Evolutionary conservation across 352 stramenopile species (phyloP), one percentile per base, ranked within the genome.

Genomic region (Salisapilia sapeloensis): DNA sequence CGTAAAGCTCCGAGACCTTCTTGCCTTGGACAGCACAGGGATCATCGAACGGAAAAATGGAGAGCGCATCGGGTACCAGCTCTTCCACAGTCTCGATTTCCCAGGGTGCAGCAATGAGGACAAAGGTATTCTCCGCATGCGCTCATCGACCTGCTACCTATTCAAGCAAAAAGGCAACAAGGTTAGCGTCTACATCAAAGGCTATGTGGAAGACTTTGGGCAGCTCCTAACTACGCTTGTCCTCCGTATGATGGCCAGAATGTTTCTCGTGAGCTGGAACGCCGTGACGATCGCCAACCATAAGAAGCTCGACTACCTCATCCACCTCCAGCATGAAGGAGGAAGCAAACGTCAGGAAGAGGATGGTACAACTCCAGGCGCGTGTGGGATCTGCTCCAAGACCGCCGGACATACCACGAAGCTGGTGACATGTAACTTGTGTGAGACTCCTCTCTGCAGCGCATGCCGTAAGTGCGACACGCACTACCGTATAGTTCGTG

Each of bases 291-390:
- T 44, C 30, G 50, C 46, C n/a, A 48, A 63, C 19, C 35, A 56
- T 21, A 65, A 65, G 30, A 71, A 71, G 34, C 46, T 66, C 30
- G 53, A 61, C 48, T 47, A 53, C 53, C 52, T n/a, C n/a, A n/a
- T n/a, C n/a, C n/a, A n/a, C n/a, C n/a, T n/a, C 18, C n/a, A n/a
- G n/a, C n/a, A n/a, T n/a, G n/a, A n/a, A n/a, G n/a, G n/a, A n/a
- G n/a, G n/a, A n/a, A n/a, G n/a, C n/a, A n/a, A n/a, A n/a, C n/a
- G n/a, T n/a, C n/a, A n/a, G n/a, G n/a, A n/a, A n/a, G n/a, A n/a
- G n/a, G n/a, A n/a, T n/a, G n/a, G n/a, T n/a, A n/a, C n/a, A n/a
- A n/a, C n/a, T n/a, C n/a, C n/a, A n/a, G n/a, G n/a, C n/a, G n/a
- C n/a, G n/a, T n/a, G n/a, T n/a, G n/a, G n/a, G n/a, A n/a, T n/a